Conservation (phyloP, 306 rosid genomes). For the Rosa multiflora region DNA sequence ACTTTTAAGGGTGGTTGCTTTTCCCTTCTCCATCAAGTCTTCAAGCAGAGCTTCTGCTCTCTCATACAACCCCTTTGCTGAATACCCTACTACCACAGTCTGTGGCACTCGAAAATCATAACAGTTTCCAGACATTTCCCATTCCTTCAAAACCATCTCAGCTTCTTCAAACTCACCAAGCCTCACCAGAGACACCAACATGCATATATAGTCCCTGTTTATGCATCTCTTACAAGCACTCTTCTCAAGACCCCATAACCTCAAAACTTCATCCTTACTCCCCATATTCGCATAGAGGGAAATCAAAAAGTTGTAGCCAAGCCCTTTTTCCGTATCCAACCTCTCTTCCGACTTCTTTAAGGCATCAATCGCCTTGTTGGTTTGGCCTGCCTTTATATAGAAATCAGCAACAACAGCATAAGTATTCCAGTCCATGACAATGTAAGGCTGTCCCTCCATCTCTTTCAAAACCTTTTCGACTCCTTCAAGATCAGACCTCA, state of each 20-base stretch:
- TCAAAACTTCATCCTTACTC: constrained; percentile 59
- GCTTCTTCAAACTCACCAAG: constrained; percentile 72
- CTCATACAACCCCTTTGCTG: constrained; percentile 47
- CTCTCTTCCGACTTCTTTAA: constrained; percentile 63
- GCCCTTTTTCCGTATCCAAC: constrained; percentile 60
- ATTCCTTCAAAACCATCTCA: constrained; percentile 59
- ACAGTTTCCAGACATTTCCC: constrained; percentile 77
- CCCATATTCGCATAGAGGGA: constrained; percentile 61
- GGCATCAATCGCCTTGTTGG: constrained; percentile 50
- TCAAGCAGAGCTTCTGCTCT: constrained; percentile 66
- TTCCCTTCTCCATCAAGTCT: constrained; percentile 54
- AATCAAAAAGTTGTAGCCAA: constrained; percentile 66
- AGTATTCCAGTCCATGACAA: constrained; percentile 84
- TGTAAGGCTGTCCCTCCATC: constrained; percentile 63
- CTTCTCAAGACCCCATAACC: constrained; percentile 69
- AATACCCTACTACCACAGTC: constrained; percentile 47
- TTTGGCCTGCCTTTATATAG: constrained; percentile 49
- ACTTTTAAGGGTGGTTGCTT: constrained; percentile 48
- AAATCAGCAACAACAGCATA: constrained; percentile 69
- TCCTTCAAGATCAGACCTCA: constrained; percentile 57
- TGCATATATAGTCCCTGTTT: constrained; percentile 61
- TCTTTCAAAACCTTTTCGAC: constrained; percentile 56
- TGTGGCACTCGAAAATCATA: constrained; percentile 68
- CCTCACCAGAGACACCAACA: constrained; percentile 64
- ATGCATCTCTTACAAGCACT: constrained; percentile 61